Base-by-base conservation (phyloP, 1,139 yeast genomes). In the Scheffersomyces lignicola region DNA sequence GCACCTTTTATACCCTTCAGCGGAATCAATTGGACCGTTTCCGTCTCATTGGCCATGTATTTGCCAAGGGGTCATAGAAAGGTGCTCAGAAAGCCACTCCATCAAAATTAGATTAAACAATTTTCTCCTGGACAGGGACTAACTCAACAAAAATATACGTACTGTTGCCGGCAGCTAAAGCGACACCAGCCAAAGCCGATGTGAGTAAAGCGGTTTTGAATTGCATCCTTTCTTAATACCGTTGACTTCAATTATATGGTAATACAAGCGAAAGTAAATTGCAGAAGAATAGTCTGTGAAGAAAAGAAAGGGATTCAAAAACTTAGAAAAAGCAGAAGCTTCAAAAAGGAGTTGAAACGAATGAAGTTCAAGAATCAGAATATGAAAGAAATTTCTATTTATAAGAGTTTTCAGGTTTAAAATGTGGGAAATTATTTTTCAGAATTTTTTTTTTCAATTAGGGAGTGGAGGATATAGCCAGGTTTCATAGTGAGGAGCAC, bases 141-240 rank as follows among this genome's bases (percentile, higher is more conserved):
- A n/a, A n/a, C 22, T 24, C 9, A 25, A 29, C 24, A 31, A 31
- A 14, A 12, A 31, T 6, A 44, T 53, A 61, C 69, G 63, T 76
- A 78, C 73, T 73, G 66, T 78, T 65, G 39, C 73, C 72, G 48
- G 65, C 70, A 53, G 68, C 75, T 41, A 67, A 57, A 41, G 73
- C 61, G 37, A 73, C 54, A 42, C 73, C 73, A 42, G 71, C 62
- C 33, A 69, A 45, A 49, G 76, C 72, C 44, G 77, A 62, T 40
- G 65, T 56, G 47, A 71, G 68, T 41, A 70, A 48, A 46, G 73
- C 47, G 47, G 72, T 60, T 59, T 65, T 74, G 60, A 74, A 64
- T 66, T 75, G 79, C 81, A 76, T 76, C 31, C 22, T 31, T 18
- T 13, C 6, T 18, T 18, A 24, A 17, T 21, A 24, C 28, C 21